A percentile compares a stretch with the other conserved stretches of the same genome.
These are phyloP conservation scores for Lavandula angustifolia DNA, from an alignment of 257 asterid species.

Conservation along the genomic window DNA sequence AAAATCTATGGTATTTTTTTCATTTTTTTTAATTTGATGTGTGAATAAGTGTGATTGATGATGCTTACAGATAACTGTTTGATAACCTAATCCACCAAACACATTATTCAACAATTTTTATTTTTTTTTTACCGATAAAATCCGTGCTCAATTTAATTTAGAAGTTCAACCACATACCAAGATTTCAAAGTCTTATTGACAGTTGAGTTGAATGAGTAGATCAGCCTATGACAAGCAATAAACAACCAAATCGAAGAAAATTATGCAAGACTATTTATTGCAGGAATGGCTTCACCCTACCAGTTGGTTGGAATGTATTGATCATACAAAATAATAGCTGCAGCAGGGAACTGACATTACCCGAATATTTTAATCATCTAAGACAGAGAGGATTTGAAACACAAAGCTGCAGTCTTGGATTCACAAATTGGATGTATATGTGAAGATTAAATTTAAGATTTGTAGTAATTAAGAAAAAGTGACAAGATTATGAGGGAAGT, in stretches of 20 bases:
- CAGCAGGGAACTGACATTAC: too few species aligned
- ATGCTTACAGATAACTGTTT: slow-evolving; percentile 31
- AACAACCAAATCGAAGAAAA: neutral
- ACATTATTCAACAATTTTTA: too few species aligned
- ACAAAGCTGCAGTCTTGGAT: neutral
- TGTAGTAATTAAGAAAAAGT: neutral
- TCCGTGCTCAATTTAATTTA: too few species aligned
- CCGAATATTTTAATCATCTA: too few species aligned
- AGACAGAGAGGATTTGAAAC: too few species aligned
- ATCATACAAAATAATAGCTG: slow-evolving; percentile 31
- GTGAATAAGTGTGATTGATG: slow-evolving; percentile 15
- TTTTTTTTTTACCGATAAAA: too few species aligned
- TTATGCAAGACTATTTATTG: neutral
- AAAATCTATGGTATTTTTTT: neutral
- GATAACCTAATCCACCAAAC: slow-evolving; percentile 51
- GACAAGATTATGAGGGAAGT: slow-evolving; percentile 1
- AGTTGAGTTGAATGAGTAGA: neutral
- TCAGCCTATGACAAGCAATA: neutral
- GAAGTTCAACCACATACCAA: slow-evolving; percentile 19
- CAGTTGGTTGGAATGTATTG: slow-evolving; percentile 14
- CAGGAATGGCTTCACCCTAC: neutral
- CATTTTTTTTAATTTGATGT: slow-evolving; percentile 3
- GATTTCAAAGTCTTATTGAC: slow-evolving; percentile 3
- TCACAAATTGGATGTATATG: neutral
- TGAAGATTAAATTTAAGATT: neutral